phyloP scores from a whole-genome alignment of 352 stramenopile genomes.

The Globisporangium orthogonon region DNA sequence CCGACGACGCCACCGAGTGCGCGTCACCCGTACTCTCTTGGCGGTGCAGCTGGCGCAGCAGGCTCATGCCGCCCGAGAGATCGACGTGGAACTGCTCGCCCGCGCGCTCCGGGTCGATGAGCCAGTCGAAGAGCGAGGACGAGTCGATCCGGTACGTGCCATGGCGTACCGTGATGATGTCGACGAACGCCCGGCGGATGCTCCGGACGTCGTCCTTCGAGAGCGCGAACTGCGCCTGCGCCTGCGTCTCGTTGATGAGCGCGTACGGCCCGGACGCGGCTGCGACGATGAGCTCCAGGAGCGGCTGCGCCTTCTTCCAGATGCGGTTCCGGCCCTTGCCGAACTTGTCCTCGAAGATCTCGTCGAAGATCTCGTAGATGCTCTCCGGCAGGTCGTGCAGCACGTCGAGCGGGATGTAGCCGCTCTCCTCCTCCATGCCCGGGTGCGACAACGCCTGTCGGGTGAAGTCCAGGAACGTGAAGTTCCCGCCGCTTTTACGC shows the following conservation, averaged over 20 bases:
- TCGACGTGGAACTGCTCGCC: slow-evolving; percentile 66
- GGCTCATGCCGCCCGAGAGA: slow-evolving; percentile 33
- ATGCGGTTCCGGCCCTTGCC: slow-evolving; percentile 59
- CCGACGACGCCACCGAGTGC: slow-evolving; percentile 17
- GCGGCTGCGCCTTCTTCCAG: slow-evolving; percentile 71
- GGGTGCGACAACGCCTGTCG: slow-evolving; percentile 67
- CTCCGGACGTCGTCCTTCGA: slow-evolving; percentile 59
- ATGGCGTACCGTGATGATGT: slow-evolving; percentile 63
- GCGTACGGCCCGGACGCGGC: slow-evolving; percentile 65
- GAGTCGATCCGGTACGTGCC: slow-evolving; percentile 65
- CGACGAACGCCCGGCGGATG: slow-evolving; percentile 66
- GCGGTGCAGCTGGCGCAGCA: slow-evolving; percentile 31
- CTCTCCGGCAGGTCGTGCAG: slow-evolving; percentile 71
- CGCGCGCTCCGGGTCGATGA: slow-evolving; percentile 40
- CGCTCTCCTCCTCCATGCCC: slow-evolving; percentile 44
- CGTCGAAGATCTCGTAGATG: slow-evolving; percentile 75
- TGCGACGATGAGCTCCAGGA: slow-evolving; percentile 66
- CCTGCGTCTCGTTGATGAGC: slow-evolving; percentile 61
- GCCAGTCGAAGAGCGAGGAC: slow-evolving; percentile 65
- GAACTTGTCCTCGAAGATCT: slow-evolving; percentile 88
- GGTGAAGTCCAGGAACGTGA: slow-evolving; percentile 77
- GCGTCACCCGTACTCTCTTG: slow-evolving; percentile 13
- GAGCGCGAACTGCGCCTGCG: slow-evolving; percentile 47
- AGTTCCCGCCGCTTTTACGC: slow-evolving; percentile 69
- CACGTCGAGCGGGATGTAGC: slow-evolving; percentile 46